Base-by-base conservation (phyloP, 768 basidiomycete species). In the Leucocoprinus leucothites region DNA sequence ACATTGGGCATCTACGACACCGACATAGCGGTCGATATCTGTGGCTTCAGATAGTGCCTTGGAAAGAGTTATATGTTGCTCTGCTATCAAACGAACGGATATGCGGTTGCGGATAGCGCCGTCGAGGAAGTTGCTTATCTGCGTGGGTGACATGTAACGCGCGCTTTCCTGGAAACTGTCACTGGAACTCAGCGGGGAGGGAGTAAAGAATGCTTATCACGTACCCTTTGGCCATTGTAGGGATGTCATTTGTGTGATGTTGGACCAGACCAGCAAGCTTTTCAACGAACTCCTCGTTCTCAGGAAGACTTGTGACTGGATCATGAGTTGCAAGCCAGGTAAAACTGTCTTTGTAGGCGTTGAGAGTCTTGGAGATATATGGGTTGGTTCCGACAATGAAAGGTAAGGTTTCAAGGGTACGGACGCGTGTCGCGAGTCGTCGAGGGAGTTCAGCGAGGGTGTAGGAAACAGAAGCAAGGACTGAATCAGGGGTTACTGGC, bases 321-420 rank as follows among this genome's bases (percentile, higher is more conserved):
- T 85, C 82, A 64, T 89, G 82, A 19, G 76, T 84, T 16, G 87
- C 85, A 35, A 92, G 74, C 64, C 81, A 82, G 48, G 78, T 71
- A 64, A 93, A 91, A 67, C 86, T 86, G 45, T 82, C 77, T 61
- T 81, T 75, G 70, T 90, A 87, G 5, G 86, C 77, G 53, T 84
- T 72, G 57, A 91, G 74, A 11, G 83, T 84, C 54, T 80, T 82
- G 3, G 87, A 78, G n/a, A 94, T 81, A 69, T 89, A 91, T 13
- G 91, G 91, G 67, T 94, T 94, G 49, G 88, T 91, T 19, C 90
- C 92, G 47, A 93, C 92, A 36, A 94, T 94, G 70, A 88, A 94
- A 0, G 91, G 91, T 28, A 94, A 77, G 0, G 78, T 71, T 64
- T 93, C 89, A 48, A 94, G 74, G 19, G 84, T 85, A 28, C 81